Evolutionary conservation across 352 stramenopile species (phyloP).

Genomic region (Phytopythium sindhum): DNA sequence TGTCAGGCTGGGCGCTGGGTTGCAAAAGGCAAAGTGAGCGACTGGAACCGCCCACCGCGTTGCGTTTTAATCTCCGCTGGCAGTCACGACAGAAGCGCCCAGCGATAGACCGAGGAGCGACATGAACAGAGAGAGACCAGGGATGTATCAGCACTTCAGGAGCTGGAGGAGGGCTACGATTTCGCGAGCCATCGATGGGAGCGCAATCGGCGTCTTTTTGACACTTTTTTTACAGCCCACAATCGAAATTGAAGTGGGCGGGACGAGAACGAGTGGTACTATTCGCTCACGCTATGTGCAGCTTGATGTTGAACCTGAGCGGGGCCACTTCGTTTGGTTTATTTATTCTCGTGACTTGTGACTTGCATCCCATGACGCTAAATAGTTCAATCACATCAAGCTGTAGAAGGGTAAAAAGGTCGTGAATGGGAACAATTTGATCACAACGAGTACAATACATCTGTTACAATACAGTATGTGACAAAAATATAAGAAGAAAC

Average conservation of each 20-base stretch:
- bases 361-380: neutral
- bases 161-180: neutral
- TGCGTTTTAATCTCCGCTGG: neutral
- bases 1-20: neutral
- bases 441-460: no score
- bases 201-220: neutral
- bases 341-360: neutral
- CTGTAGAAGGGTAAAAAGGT: no score
- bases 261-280: neutral
- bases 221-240: neutral
- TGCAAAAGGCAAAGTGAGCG: constrained; percentile 1
- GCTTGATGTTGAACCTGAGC: neutral
- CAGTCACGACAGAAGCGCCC: no score
- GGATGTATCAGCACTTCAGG: neutral
- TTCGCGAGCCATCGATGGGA: neutral
- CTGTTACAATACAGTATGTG: no score
- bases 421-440: no score
- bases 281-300: neutral
- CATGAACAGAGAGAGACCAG: no score
- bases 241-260: neutral
- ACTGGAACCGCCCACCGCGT: neutral
- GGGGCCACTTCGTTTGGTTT: neutral
- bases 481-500: no score
- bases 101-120: no score
- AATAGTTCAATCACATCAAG: neutral